Evolutionary conservation across 2,329 filamentous ascomycete genomes (phyloP), one percentile per base, ranked within the genome.

Genomic region (Claviceps fusiformis): DNA sequence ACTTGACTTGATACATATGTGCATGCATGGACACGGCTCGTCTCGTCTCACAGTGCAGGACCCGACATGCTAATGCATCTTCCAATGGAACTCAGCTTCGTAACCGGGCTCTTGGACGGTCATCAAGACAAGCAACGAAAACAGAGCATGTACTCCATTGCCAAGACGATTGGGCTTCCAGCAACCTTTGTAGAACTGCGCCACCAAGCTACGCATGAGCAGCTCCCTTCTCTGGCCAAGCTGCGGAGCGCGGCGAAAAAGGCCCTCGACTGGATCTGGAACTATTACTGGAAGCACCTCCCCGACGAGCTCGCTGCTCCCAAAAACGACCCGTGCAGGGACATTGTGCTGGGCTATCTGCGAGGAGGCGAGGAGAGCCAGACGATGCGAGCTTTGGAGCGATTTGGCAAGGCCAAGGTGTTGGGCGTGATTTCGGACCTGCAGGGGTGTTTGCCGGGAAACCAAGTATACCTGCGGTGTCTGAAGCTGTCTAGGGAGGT

Each of bases 161-260:
- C 85, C 57, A 83, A 80, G 67, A 81, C 77, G 44, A 80, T 89
- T 56, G 82, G 80, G 0, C 71, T 90, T 56, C 86, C 86, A 0
- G 82, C 85, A 0, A 85, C 86, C 0, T 95, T 95, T 68, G 89
- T 96, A 54, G 90, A 95, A 73, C 75, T 95, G 56, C 81, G 91
- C 49, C 91, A 96, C 68, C 87, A 95, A 71, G 88, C 87, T 47
- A 95, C 90, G 45, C 91, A 97, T 68, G 88, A 95, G 68, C 87
- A 90, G 65, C 73, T 95, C 55, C 91, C 91, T 0, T 83, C 85
- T 1, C 73, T 95, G 54, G 76, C 80, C 11, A 83, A 89, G 59
- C 73, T 96, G 58, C 80, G 89, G 53, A 77, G 77, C 41, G 86
- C 86, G 1, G 81, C 86, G 1, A 72, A 76, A 59, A 81, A 85